Conservation (phyloP, 1,139 yeast species). For the Sugiyamaella pinicola region DNA sequence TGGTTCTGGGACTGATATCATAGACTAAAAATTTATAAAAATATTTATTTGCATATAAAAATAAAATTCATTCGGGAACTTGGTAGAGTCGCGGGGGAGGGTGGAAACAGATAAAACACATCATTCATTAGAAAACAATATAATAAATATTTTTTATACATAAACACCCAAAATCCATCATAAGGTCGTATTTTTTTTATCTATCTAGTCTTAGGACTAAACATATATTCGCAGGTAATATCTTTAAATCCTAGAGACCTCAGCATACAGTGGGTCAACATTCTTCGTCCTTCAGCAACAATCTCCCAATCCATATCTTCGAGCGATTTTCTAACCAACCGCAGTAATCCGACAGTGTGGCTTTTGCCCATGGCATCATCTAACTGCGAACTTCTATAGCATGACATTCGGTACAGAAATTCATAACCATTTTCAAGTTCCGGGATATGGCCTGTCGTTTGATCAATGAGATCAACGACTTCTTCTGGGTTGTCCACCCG, state of each 20-base stretch:
- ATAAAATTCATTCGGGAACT: too few relatives aligned
- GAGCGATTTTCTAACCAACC: conserved; percentile 37
- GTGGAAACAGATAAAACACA: background rate
- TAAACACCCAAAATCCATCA: background rate
- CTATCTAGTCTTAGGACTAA: conserved; percentile 19
- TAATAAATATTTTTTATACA: conserved; percentile 1
- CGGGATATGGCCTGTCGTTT: conserved; percentile 21
- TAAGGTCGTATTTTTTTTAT: background rate
- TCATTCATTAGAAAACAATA: conserved; percentile 6
- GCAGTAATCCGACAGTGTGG: conserved; percentile 40
- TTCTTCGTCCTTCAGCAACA: conserved; percentile 39
- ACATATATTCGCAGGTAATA: conserved; percentile 36
- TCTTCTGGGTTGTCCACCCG: conserved; percentile 22
- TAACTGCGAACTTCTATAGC: conserved; percentile 30
- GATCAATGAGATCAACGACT: conserved; percentile 21
- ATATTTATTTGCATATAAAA: background rate
- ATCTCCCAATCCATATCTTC: conserved; percentile 38
- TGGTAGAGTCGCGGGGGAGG: too few relatives aligned
- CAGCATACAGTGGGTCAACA: conserved; percentile 39
- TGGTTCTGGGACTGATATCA: conserved; percentile 38
- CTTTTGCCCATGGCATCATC: conserved; percentile 31
- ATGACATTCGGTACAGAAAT: conserved; percentile 32
- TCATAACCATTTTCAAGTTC: conserved; percentile 34
- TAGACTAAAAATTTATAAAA: background rate
- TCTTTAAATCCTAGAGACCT: conserved; percentile 39